Evolutionary conservation across 1,284 basidiomycete genomes (phyloP).

Genomic region (Cryptococcus hybrid): DNA sequence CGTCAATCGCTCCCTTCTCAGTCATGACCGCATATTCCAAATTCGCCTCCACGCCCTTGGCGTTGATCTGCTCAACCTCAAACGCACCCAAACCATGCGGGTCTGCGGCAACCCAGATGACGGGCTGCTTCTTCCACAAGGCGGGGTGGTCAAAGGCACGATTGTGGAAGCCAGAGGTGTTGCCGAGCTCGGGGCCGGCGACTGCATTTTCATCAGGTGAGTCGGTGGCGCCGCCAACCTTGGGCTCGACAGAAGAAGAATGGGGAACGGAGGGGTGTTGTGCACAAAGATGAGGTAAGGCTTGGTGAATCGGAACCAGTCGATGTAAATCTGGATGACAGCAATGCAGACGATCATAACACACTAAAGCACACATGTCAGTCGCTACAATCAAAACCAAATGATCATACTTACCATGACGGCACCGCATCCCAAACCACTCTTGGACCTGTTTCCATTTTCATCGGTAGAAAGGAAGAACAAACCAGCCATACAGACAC

Average conservation of each 20-base stretch:
- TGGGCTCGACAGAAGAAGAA: slow-evolving; percentile 13
- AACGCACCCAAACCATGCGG: slow-evolving; percentile 44
- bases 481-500: slow-evolving; percentile 45
- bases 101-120: slow-evolving; percentile 50
- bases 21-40: slow-evolving; percentile 47
- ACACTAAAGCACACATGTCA: slow-evolving; percentile 15
- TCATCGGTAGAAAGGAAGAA: slow-evolving; percentile 45
- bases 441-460: slow-evolving; percentile 29
- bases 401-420: slow-evolving; percentile 34
- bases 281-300: slow-evolving; percentile 35
- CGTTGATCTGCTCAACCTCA: slow-evolving; percentile 43
- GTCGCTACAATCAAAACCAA: background rate
- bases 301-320: slow-evolving; percentile 42
- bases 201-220: slow-evolving; percentile 21
- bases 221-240: slow-evolving; percentile 15
- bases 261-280: slow-evolving; percentile 19
- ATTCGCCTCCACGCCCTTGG: slow-evolving; percentile 40
- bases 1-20: slow-evolving; percentile 40
- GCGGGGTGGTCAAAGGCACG: slow-evolving; percentile 51
- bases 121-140: slow-evolving; percentile 48
- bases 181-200: slow-evolving; percentile 36
- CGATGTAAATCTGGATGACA: slow-evolving; percentile 44
- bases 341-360: slow-evolving; percentile 36
- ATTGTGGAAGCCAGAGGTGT: slow-evolving; percentile 41
- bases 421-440: slow-evolving; percentile 45